Evolutionary conservation across 108 stramenopile species (phyloP).

Genomic region (Discostella pseudostelligera): DNA sequence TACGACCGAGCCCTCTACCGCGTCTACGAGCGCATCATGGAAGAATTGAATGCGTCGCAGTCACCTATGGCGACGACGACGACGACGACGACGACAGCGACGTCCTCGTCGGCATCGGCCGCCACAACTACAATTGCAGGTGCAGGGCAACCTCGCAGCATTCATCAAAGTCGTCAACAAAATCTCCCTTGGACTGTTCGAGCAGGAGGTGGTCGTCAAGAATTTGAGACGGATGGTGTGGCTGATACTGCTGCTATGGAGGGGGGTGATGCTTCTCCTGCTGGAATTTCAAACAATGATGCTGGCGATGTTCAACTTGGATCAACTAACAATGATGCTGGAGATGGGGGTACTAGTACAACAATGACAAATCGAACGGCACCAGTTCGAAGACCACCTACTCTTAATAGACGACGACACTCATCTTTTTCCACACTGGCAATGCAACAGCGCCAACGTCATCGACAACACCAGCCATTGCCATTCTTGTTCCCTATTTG

Average conservation of each 20-base stretch:
- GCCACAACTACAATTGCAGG: conserved; percentile 2
- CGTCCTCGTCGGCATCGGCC: not conserved
- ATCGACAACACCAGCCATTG: conserved; percentile 9
- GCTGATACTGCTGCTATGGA: not conserved
- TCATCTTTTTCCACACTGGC: not conserved
- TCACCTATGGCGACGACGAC: conserved; percentile 25
- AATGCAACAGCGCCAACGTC: conserved; percentile 6
- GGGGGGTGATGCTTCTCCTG: not conserved
- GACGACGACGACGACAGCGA: not conserved
- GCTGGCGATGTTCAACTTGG: not conserved
- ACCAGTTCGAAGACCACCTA: not conserved
- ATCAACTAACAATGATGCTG: not conserved
- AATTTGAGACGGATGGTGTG: not conserved
- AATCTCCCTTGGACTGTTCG: too few relatives aligned
- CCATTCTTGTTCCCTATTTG: conserved; percentile 46
- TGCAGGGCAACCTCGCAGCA: too few relatives aligned
- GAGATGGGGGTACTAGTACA: too few relatives aligned
- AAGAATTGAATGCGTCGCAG: conserved; percentile 47
- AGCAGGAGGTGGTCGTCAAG: not conserved
- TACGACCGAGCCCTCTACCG: conserved; percentile 53
- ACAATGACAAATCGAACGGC: too few relatives aligned
- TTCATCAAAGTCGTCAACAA: too few relatives aligned
- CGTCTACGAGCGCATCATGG: conserved; percentile 54
- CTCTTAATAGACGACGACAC: not conserved
- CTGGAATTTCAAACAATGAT: not conserved